A percentile compares a stretch with the other conserved stretches of the same genome.
These are phyloP conservation scores for Ceratocystis cacaofunesta DNA, from an alignment of 2,329 filamentous ascomycete species.

Conservation along the genomic window DNA sequence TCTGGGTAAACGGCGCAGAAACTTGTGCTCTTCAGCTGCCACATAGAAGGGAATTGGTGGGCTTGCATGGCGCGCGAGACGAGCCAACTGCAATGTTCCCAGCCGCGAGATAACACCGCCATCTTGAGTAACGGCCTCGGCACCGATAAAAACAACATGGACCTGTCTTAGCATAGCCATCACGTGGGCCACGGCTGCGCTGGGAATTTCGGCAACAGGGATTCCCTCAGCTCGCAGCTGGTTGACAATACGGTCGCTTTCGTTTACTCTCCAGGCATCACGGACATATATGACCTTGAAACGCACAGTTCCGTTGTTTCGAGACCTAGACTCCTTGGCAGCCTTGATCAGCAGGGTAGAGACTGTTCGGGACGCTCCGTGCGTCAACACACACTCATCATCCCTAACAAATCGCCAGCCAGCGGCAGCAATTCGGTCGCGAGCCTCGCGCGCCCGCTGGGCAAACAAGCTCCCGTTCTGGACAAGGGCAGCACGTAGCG, in stretches of 20 bases:
- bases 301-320: constrained; percentile 39
- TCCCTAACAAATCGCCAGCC: constrained; percentile 67
- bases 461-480: constrained; percentile 80
- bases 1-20: constrained; percentile 62
- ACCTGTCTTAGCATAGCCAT: constrained; percentile 44
- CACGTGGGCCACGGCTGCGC: constrained; percentile 60
- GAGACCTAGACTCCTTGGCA: constrained; percentile 30
- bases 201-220: constrained; percentile 51
- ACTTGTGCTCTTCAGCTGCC: constrained; percentile 91
- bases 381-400: constrained; percentile 71
- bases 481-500: constrained; percentile 68
- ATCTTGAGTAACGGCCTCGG: constrained; percentile 85
- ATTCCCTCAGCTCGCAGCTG: constrained; percentile 59
- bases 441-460: constrained; percentile 66
- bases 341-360: constrained; percentile 61
- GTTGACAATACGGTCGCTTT: constrained; percentile 56
- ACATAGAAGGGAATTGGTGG: constrained; percentile 63
- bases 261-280: constrained; percentile 38
- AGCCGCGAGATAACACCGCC: constrained; percentile 82
- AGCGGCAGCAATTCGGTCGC: constrained; percentile 67
- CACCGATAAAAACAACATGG: constrained; percentile 50
- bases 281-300: constrained; percentile 77
- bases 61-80: constrained; percentile 53
- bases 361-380: constrained; percentile 76
- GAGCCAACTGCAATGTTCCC: constrained; percentile 72